These are phyloP conservation scores for Tardiomyces digboiensis DNA, from an alignment of 1,139 yeast species.

Conservation along the genomic window DNA sequence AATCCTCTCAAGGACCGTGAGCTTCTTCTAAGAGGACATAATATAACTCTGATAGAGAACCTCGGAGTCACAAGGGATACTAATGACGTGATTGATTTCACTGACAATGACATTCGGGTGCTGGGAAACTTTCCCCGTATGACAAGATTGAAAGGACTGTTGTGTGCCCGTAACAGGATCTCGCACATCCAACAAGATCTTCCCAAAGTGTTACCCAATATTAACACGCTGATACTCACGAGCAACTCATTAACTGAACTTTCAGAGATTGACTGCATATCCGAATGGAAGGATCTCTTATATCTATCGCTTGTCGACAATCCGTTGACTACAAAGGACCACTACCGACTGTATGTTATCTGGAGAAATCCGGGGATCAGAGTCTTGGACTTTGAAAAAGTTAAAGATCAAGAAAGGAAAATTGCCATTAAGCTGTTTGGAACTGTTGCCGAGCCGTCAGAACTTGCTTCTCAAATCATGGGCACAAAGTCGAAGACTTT, in stretches of 20 bases:
- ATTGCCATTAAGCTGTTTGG: conserved; percentile 41
- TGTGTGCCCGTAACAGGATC: conserved; percentile 53
- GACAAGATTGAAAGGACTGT: conserved; percentile 36
- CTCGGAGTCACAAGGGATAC: conserved; percentile 34
- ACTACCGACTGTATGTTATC: conserved; percentile 53
- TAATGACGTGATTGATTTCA: conserved; percentile 51
- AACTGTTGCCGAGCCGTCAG: conserved; percentile 23
- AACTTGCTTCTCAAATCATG: conserved; percentile 20
- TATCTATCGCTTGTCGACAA: conserved; percentile 51
- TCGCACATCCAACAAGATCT: conserved; percentile 29
- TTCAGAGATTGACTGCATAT: conserved; percentile 31
- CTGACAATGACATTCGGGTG: conserved; percentile 52
- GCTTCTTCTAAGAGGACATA: conserved; percentile 29
- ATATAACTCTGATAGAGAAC: conserved; percentile 34
- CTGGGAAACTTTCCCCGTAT: conserved; percentile 45
- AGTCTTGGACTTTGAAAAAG: conserved; percentile 57
- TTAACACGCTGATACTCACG: conserved; percentile 42
- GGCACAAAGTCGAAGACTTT: conserved; percentile 17
- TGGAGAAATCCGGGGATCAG: conserved; percentile 55
- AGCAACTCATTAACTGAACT: conserved; percentile 41
- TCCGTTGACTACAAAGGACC: conserved; percentile 41
- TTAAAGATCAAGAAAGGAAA: conserved; percentile 46
- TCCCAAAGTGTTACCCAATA: conserved; percentile 32
- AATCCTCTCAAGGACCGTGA: conserved; percentile 39
- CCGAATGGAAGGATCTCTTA: conserved; percentile 31